Conservation (phyloP, 1,284 basidiomycete species). For the Irpex rosettiformis region DNA sequence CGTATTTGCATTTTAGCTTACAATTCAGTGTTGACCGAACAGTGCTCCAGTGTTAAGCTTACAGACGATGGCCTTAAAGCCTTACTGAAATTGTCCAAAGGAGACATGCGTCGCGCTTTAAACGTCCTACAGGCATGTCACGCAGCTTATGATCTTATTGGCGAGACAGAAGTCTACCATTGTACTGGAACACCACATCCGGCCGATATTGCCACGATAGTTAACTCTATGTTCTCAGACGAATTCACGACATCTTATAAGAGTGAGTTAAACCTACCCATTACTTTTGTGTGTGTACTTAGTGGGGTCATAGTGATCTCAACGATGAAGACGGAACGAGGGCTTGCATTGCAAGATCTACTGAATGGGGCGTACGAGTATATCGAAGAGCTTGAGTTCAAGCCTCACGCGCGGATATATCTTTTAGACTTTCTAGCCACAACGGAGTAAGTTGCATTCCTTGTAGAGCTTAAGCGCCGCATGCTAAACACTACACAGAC, state of each 20-base stretch:
- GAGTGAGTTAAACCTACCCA: constrained; percentile 42
- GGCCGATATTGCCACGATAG: constrained; percentile 87
- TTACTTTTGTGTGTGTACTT: neutral
- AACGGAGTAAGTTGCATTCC: constrained; percentile 67
- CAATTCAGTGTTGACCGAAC: neutral
- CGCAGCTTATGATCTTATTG: constrained; percentile 88
- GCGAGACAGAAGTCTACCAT: constrained; percentile 92
- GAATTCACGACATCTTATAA: constrained; percentile 94
- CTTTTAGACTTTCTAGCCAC: constrained; percentile 88
- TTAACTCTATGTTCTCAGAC: constrained; percentile 94
- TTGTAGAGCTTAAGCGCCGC: no score
- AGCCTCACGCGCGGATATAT: constrained; percentile 84
- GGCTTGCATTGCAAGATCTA: constrained; percentile 93
- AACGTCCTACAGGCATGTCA: constrained; percentile 98
- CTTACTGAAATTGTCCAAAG: constrained; percentile 88
- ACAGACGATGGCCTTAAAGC: constrained; percentile 87
- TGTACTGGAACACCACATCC: constrained; percentile 98
- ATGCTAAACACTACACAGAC: constrained; percentile 61
- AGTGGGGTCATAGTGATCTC: constrained; percentile 67
- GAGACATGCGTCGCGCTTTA: constrained; percentile 96
- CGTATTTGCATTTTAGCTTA: constrained; percentile 24
- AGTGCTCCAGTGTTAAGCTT: constrained; percentile 68
- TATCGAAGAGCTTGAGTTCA: constrained; percentile 82
- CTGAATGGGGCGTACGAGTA: constrained; percentile 94
- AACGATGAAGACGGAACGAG: constrained; percentile 86